Evolutionary conservation across 208 protist species (phyloP), one percentile per base, ranked within the genome.

Genomic region (Herpetomonas tarakana): DNA sequence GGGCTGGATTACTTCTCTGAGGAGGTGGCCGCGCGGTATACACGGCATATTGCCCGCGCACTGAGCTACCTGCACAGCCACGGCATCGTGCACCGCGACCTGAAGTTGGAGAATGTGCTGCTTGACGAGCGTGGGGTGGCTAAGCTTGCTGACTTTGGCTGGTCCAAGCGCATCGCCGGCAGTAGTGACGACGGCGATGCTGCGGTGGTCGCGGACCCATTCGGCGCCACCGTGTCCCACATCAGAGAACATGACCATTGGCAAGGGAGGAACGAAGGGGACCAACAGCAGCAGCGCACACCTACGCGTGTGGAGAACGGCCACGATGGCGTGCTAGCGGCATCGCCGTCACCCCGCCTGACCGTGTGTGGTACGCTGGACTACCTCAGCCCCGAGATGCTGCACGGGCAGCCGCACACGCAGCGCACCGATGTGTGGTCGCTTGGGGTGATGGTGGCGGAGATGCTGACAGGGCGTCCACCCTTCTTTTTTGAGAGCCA

Each of bases 71-170:
- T 95, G 49, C 92, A 97, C 63, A n/a, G 27, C 0, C 66, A 77
- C 29, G 69, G 81, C 18, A 81, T 96, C 38, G 75, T 80, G 26
- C 94, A 98, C 67, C 76, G 92, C 7, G 94, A 98, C 69, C 45
- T 98, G 41, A 97, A 97, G 62, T 66, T 88, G 21, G 88, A 96
- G 68, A 97, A 98, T 53, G 66, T 97, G 25, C 64, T 97, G 21
- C 38, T 97, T 25, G 83, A 85, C 53, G 58, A 39, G 2, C 60
- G 84, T 25, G 87, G 74, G 21, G 77, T 97, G 18, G 78, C 99
- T 21, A 99, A 99, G 66, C 93, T 99, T 29, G 97, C 96, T 0
- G 98, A 99, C 76, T 99, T 99, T 88, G 98, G 98, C 12, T 99
- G 98, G 97, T 96, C 91, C 11, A 52, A 71, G 2, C 50, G 59